A percentile compares a stretch with the other conserved stretches of the same genome.
phyloP scores from a whole-genome alignment of 805 yeast genomes.

The Scheffersomyces lignosus region DNA sequence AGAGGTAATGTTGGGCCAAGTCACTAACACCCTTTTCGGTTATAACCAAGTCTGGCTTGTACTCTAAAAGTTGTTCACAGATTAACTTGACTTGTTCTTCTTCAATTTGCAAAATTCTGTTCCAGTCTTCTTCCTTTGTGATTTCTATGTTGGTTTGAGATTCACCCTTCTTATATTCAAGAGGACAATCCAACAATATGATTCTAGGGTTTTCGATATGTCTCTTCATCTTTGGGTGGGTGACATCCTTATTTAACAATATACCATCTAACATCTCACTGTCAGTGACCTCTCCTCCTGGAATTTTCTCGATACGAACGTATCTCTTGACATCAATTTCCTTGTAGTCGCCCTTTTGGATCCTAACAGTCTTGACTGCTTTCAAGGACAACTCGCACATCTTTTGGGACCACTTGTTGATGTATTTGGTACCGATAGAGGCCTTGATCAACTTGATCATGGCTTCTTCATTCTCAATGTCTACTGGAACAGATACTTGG shows the following conservation, averaged over 20 bases:
- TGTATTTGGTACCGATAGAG: slow-evolving; percentile 94
- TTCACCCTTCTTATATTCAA: slow-evolving; percentile 98
- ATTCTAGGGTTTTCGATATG: slow-evolving; percentile 84
- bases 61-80: slow-evolving; percentile 80
- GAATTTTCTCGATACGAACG: slow-evolving; percentile 90
- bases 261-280: slow-evolving; percentile 88
- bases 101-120: slow-evolving; percentile 89
- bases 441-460: slow-evolving; percentile 85
- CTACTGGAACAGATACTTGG: slow-evolving; percentile 80
- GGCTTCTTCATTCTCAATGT: slow-evolving; percentile 77
- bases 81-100: slow-evolving; percentile 91
- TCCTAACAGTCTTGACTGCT: slow-evolving; percentile 82
- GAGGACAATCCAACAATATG: slow-evolving; percentile 89
- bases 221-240: slow-evolving; percentile 98
- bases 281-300: slow-evolving; percentile 96
- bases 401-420: slow-evolving; percentile 82
- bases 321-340: slow-evolving; percentile 94
- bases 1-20: slow-evolving; percentile 92
- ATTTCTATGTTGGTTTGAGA: slow-evolving; percentile 98
- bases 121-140: slow-evolving; percentile 95
- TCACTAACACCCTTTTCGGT: slow-evolving; percentile 99
- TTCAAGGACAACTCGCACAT: slow-evolving; percentile 88
- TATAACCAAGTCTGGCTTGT: slow-evolving; percentile 90
- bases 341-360: slow-evolving; percentile 59
- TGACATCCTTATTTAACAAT: slow-evolving; percentile 91